Evolutionary conservation across 768 basidiomycete genomes (phyloP), one percentile per base, ranked within the genome.

Genomic region (Naganishia friedmannii): DNA sequence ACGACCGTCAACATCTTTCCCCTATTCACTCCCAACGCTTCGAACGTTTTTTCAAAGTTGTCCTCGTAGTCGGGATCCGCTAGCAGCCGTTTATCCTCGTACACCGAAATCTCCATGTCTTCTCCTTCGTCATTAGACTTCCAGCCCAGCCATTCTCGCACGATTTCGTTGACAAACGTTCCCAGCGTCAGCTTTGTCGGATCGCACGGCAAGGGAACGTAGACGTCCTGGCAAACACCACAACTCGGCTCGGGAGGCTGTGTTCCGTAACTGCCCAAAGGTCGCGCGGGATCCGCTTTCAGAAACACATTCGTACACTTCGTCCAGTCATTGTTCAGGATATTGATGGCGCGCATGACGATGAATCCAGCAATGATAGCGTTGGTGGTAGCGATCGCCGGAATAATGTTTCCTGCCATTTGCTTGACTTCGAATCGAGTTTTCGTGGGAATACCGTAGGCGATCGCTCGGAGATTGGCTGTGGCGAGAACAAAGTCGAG

Each of bases 341-440:
- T 84, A 69, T 93, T 89, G 26, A 97, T 83, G 0, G 93, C 90
- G 79, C 97, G 94, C 54, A 97, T 85, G 28, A 98, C 93, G 77
- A 98, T 93, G 46, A 95, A 84, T 0, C 95, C 96, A 0, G 96
- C 90, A 74, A 98, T 88, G 80, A 99, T 91, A 12, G 96, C 96
- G 79, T 99, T 99, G 28, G 96, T 99, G 3, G 96, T 99, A 5
- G 96, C 96, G 75, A 99, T 98, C 0, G 96, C 96, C 7, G 96
- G 96, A 73, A 98, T 99, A 76, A 99, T 98, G 81, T 99, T 99
- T 12, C 96, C 96, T 0, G 96, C 96, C 92, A 97, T 98, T 82
- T 97, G 94, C 86, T 99, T 99, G 60, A 99, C 88, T 78, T 97
- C 90, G 91, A 95, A 99, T 19, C 93, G 86, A 0, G 92, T 97